Base-by-base conservation (phyloP, 176 grass and related monocot genomes). In the Elaeis guineensis region DNA sequence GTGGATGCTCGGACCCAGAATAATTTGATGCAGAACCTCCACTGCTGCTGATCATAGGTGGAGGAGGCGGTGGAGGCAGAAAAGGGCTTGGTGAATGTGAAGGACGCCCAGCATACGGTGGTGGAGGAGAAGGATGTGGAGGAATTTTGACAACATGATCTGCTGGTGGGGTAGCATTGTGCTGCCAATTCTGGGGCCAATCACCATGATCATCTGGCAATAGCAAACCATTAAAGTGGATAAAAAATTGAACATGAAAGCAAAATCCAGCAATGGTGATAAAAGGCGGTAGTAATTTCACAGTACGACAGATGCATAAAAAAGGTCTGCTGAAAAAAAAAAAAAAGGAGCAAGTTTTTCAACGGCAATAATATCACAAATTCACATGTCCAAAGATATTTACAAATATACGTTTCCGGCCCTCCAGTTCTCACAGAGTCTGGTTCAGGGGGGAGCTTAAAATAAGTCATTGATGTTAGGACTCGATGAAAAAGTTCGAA, bases 131-230 rank as follows among this genome's bases (percentile, higher is more conserved):
- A 48, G 76, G 76, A 59, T 78, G 75, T 17, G 87, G 59, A 51
- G 69, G 75, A 4, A 85, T 59, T 26, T 93, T 92, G 28, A 92
- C 19, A 14, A 92, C 58, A 76, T 98, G 87, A 28, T 92, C 84
- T 55, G 81, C 50, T 9, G 80, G 78, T 8, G 78, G 79, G 69
- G 71, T 72, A 22, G 75, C 71, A 65, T 86, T 85, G 20, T 92
- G 84, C 63, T 89, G 87, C 93, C 87, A 89, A 20, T 91, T 81
- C 64, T 90, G 89, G 84, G 84, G 70, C 51, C 21, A 17, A 57
- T 72, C 74, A 49, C 78, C 89, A 63, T 89, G 64, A 53, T 93
- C 94, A 73, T 80, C 94, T 98, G 81, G 39, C 75, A 64, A 51
- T 2, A 63, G 7, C 19, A 5, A 11, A 61, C 24, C 58, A 50